Evolutionary conservation across 306 rosid genomes (phyloP).

Genomic region (Dalbergia cochinchinensis): DNA sequence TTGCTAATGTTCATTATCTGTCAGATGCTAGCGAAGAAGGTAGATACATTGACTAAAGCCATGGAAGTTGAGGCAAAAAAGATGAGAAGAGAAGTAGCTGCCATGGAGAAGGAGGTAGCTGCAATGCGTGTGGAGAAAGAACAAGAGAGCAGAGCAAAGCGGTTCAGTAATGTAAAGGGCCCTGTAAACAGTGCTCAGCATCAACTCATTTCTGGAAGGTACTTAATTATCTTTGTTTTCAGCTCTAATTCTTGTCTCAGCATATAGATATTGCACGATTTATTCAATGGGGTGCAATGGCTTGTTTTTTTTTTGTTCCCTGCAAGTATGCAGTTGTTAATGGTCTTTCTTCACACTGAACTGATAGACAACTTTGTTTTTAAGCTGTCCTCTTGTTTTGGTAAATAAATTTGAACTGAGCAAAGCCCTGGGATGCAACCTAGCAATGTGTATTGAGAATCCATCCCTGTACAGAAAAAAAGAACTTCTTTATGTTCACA

Average conservation of each 20-base stretch:
- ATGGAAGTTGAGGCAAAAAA: slow-evolving; percentile 99
- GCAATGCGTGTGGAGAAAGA: slow-evolving; percentile 99
- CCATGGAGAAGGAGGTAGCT: slow-evolving; percentile 99
- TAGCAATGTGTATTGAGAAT: slow-evolving; percentile 9
- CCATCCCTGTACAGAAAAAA: neutral
- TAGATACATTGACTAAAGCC: slow-evolving; percentile 96
- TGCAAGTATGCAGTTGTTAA: slow-evolving; percentile 22
- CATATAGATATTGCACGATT: neutral
- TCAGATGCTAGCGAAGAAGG: slow-evolving; percentile 98
- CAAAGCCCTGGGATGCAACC: slow-evolving; percentile 9
- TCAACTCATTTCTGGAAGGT: slow-evolving; percentile 95
- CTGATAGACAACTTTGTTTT: slow-evolving; percentile 31
- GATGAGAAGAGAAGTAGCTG: slow-evolving; percentile 98
- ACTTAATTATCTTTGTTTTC: slow-evolving; percentile 30
- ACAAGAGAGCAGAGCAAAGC: slow-evolving; percentile 87
- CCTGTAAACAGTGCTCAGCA: slow-evolving; percentile 81
- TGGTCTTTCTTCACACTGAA: slow-evolving; percentile 31
- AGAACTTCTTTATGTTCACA: neutral
- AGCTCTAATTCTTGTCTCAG: slow-evolving; percentile 23
- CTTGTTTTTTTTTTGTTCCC: slow-evolving; percentile 11
- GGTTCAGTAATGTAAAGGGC: slow-evolving; percentile 74
- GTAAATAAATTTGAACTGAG: neutral
- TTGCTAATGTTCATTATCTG: slow-evolving; percentile 42
- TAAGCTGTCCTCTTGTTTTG: slow-evolving; percentile 1
- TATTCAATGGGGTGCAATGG: slow-evolving; percentile 30